Conservation (phyloP, 2,329 filamentous ascomycete species). For the Sporothrix protearum region DNA sequence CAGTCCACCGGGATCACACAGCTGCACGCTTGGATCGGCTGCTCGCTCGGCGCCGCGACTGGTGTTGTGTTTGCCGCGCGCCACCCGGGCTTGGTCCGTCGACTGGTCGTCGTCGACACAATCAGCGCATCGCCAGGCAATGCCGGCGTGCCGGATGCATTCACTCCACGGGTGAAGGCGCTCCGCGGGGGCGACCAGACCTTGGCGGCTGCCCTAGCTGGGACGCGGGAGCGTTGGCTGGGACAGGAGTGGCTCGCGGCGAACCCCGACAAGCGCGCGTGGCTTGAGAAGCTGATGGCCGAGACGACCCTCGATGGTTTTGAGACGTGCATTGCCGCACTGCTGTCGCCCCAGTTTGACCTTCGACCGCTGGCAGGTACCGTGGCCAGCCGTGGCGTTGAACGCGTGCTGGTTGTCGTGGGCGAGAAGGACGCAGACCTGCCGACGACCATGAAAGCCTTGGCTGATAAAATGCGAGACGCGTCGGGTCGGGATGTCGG, state of each 20-base stretch:
- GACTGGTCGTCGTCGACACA: constrained; percentile 42
- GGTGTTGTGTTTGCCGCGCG: constrained; percentile 40
- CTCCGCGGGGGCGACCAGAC: constrained; percentile 31
- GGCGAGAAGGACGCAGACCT: constrained; percentile 43
- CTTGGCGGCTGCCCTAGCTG: background rate
- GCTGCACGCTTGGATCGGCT: constrained; percentile 43
- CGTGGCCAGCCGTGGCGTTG: constrained; percentile 37
- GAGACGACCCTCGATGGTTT: constrained; percentile 42
- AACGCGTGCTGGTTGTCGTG: constrained; percentile 40
- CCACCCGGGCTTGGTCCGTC: constrained; percentile 39
- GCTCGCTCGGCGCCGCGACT: constrained; percentile 45
- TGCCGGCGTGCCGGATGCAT: constrained; percentile 37
- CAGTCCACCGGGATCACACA: constrained; percentile 32
- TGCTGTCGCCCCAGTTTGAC: constrained; percentile 40
- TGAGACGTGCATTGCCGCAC: constrained; percentile 41
- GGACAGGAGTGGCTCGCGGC: constrained; percentile 40
- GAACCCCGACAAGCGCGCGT: constrained; percentile 29
- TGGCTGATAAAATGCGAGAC: constrained; percentile 38
- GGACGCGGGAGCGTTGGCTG: constrained; percentile 25
- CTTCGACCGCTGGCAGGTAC: constrained; percentile 35
- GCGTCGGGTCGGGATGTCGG: constrained; percentile 33
- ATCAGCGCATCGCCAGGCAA: constrained; percentile 41
- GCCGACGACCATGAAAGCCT: constrained; percentile 38
- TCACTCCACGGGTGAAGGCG: constrained; percentile 37
- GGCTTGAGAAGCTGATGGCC: constrained; percentile 35